Evolutionary conservation across 2,329 filamentous ascomycete species (phyloP).

Genomic region (Penicillium brevicompactum): DNA sequence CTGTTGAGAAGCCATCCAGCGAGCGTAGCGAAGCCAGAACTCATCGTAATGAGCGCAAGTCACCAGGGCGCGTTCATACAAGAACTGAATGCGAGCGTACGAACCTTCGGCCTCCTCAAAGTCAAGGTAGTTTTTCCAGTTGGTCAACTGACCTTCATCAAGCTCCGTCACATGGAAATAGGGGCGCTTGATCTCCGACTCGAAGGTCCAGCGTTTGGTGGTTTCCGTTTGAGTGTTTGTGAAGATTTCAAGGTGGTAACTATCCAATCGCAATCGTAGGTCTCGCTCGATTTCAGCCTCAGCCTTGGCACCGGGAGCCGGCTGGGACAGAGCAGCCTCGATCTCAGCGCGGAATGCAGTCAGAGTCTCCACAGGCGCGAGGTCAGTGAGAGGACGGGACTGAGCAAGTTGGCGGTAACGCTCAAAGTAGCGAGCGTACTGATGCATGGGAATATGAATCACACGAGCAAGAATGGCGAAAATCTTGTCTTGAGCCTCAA

Average conservation of each 20-base stretch:
- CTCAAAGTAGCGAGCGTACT: slow-evolving; percentile 94
- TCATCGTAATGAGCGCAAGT: slow-evolving; percentile 95
- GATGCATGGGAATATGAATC: slow-evolving; percentile 89
- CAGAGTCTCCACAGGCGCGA: slow-evolving; percentile 70
- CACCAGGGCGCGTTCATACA: slow-evolving; percentile 93
- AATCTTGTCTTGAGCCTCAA: slow-evolving; percentile 80
- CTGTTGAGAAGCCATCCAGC: slow-evolving; percentile 84
- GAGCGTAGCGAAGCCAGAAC: slow-evolving; percentile 95
- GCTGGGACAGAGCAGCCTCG: slow-evolving; percentile 53
- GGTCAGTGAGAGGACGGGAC: slow-evolving; percentile 69
- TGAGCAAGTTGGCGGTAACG: slow-evolving; percentile 79
- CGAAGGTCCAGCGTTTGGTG: slow-evolving; percentile 90
- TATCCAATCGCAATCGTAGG: slow-evolving; percentile 76
- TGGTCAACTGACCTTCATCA: slow-evolving; percentile 78
- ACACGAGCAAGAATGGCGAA: slow-evolving; percentile 81
- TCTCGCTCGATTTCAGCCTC: slow-evolving; percentile 83
- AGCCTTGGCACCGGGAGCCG: slow-evolving; percentile 53
- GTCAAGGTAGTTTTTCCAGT: slow-evolving; percentile 96
- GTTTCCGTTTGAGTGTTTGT: slow-evolving; percentile 82
- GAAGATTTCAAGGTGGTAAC: slow-evolving; percentile 78
- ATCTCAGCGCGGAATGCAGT: slow-evolving; percentile 71
- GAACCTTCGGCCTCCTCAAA: slow-evolving; percentile 89
- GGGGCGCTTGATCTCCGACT: slow-evolving; percentile 89
- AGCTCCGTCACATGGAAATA: slow-evolving; percentile 97
- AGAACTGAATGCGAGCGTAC: slow-evolving; percentile 71